Evolutionary conservation across 2,329 filamentous ascomycete species (phyloP).

Genomic region (Clarireedia hainanense): DNA sequence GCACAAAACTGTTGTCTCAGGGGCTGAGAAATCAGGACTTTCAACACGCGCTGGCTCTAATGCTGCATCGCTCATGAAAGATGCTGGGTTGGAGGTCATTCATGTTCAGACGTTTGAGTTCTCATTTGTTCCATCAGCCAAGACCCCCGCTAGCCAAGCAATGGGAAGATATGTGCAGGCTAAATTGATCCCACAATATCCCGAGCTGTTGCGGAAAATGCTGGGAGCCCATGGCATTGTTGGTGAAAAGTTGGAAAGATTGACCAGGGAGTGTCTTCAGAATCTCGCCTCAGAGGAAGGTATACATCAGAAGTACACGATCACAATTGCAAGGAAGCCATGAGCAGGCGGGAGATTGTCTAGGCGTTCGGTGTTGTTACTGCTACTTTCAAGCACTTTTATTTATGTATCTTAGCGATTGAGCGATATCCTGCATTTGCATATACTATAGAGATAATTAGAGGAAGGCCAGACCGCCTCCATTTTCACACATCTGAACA

Average conservation of each 20-base stretch:
- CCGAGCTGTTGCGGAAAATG: constrained; percentile 1
- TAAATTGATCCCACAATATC: constrained; percentile 6
- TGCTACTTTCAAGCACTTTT: too few species aligned
- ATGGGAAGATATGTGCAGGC: constrained; percentile 7
- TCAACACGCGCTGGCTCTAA: background rate
- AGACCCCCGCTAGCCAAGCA: constrained; percentile 2
- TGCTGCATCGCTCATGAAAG: background rate
- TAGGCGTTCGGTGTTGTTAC: background rate
- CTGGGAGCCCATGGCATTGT: background rate
- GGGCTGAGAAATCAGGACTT: background rate
- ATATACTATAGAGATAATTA: too few species aligned
- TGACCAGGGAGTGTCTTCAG: constrained; percentile 4
- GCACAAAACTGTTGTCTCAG: constrained; percentile 1
- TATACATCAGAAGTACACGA: constrained; percentile 4
- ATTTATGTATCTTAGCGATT: too few species aligned
- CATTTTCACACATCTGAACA: too few species aligned
- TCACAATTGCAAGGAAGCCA: constrained; percentile 5
- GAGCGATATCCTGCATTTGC: too few species aligned
- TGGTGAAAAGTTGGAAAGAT: background rate
- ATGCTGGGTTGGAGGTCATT: background rate
- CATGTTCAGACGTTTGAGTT: constrained; percentile 3
- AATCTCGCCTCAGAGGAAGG: constrained; percentile 2
- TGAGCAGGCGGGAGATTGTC: background rate
- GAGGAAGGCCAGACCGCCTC: too few species aligned
- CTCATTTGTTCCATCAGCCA: background rate